Base-by-base conservation (phyloP, 345 rosid species). In the Pugionium dolabratum region DNA sequence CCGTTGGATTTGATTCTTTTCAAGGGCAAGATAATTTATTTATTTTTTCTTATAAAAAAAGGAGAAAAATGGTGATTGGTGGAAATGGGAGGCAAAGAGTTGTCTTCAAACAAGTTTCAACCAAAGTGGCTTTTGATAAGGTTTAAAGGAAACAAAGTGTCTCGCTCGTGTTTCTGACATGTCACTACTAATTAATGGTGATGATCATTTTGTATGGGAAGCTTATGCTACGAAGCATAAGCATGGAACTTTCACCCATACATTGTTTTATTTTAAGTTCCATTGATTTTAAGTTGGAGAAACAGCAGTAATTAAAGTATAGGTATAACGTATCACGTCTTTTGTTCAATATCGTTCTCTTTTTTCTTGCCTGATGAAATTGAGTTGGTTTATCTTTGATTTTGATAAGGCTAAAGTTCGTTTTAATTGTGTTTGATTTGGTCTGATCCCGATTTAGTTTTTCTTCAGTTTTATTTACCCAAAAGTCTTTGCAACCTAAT, bases 71-170 rank as follows among this genome's bases (percentile, higher is more conserved):
- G 3, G 39, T 4, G 72, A 73, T 73, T 73, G 77, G 77, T 52
- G 51, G 62, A 66, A 66, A 59, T 44, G 56, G 52, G 72, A 39
- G 76, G 76, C 67, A 29, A 42, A 72, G 67, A 66, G 4, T 1
- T 60, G 72, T 59, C 62, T 72, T 57, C 11, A 59, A 52, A 10
- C 67, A 52, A 72, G 30, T 29, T 65, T 52, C 7, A 34, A 57
- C 45, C 36, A 31, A 73, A 64, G 60, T 58, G 76, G 67, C 67
- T 53, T 36, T 73, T 66, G 76, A 59, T 37, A 59, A 66, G 67
- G 52, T 52, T 27, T 30, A 65, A 73, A 40, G 44, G 44, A 35
- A 72, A 33, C 71, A 64, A 62, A 65, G 66, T 58, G 71, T 50
- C 54, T 2, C 2, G 25, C 71, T 65, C 71, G 61, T 72, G 71